Percentiles rank a stretch among this genome's conserved stretches.
Conservation (phyloP, 2,329 filamentous ascomycete genomes). For the Epichloe hybrida region DNA sequence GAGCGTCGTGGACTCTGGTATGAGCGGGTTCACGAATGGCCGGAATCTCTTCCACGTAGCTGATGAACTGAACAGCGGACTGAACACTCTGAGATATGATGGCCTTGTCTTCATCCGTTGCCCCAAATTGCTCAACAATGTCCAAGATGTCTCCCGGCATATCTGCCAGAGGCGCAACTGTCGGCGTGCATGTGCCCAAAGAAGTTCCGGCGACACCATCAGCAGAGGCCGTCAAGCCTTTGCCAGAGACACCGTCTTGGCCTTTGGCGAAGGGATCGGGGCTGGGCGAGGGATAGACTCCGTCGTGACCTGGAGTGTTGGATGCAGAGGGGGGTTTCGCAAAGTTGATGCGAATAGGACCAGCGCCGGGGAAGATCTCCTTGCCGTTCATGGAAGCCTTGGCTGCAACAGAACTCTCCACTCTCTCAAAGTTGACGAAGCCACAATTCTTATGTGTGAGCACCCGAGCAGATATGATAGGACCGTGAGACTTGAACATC, state of each 20-base stretch:
- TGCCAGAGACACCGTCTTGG: conserved; percentile 29
- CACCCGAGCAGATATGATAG: conserved; percentile 82
- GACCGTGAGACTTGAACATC: conserved; percentile 88
- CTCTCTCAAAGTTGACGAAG: conserved; percentile 90
- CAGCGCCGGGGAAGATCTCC: conserved; percentile 94
- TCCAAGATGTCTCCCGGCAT: conserved; percentile 71
- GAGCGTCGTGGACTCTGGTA: conserved; percentile 81
- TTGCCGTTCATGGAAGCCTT: conserved; percentile 85
- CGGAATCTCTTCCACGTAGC: conserved; percentile 74
- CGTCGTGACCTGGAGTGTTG: conserved; percentile 78
- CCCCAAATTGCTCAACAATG: conserved; percentile 82
- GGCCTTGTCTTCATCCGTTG: conserved; percentile 61
- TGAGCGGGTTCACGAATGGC: conserved; percentile 77
- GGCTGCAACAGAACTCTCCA: conserved; percentile 82
- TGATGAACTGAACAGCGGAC: conserved; percentile 58
- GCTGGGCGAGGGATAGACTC: conserved; percentile 78
- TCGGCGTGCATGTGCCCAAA: conserved; percentile 32
- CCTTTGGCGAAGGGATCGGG: conserved; percentile 65
- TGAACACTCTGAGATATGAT: conserved; percentile 64
- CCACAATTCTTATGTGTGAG: conserved; percentile 98
- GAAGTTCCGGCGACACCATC: conserved; percentile 12
- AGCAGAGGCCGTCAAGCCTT: conserved; percentile 20
- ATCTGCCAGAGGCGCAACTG: conserved; percentile 59
- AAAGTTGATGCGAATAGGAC: conserved; percentile 90
- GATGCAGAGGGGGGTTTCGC: conserved; percentile 89